Conservation (phyloP, 495 filamentous ascomycete species). For the Umbilicaria muhlenbergii region DNA sequence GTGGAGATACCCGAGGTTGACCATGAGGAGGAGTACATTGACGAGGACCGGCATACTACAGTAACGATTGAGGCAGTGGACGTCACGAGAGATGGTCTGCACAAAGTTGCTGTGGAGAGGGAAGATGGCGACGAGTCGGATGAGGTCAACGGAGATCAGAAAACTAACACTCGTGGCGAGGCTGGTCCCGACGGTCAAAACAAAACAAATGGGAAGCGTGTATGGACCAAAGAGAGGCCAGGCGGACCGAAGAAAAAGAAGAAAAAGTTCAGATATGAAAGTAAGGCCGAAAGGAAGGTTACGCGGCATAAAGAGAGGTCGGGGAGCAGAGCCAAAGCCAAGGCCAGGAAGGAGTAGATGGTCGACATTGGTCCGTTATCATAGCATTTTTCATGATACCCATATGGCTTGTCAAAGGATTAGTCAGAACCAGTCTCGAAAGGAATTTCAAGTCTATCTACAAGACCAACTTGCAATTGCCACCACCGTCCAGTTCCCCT, state of each 20-base stretch:
- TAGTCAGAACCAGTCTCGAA: background rate
- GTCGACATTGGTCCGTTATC: background rate
- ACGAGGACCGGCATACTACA: slow-evolving; percentile 88
- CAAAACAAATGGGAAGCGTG: slow-evolving; percentile 18
- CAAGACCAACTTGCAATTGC: too few species aligned
- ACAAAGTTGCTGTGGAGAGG: slow-evolving; percentile 31
- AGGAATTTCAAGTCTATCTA: too few species aligned
- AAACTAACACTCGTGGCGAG: slow-evolving; percentile 16
- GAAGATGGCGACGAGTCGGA: slow-evolving; percentile 28
- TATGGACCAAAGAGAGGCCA: slow-evolving; percentile 32
- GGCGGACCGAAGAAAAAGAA: slow-evolving; percentile 58
- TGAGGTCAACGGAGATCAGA: slow-evolving; percentile 16
- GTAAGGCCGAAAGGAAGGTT: slow-evolving; percentile 59
- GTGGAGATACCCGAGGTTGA: slow-evolving; percentile 45
- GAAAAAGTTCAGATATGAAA: slow-evolving; percentile 87
- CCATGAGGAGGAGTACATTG: slow-evolving; percentile 85
- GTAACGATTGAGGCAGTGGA: slow-evolving; percentile 90
- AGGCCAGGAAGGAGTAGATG: slow-evolving; percentile 22
- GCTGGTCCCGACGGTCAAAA: background rate
- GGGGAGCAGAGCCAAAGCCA: slow-evolving; percentile 36
- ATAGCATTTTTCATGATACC: background rate
- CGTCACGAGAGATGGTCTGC: slow-evolving; percentile 53
- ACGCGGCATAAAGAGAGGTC: slow-evolving; percentile 49
- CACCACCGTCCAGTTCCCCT: too few species aligned
- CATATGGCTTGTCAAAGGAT: background rate